These are phyloP conservation scores for Ophidiomyces ophidiicola DNA, from an alignment of 2,329 filamentous ascomycete genomes.

Conservation along the genomic window DNA sequence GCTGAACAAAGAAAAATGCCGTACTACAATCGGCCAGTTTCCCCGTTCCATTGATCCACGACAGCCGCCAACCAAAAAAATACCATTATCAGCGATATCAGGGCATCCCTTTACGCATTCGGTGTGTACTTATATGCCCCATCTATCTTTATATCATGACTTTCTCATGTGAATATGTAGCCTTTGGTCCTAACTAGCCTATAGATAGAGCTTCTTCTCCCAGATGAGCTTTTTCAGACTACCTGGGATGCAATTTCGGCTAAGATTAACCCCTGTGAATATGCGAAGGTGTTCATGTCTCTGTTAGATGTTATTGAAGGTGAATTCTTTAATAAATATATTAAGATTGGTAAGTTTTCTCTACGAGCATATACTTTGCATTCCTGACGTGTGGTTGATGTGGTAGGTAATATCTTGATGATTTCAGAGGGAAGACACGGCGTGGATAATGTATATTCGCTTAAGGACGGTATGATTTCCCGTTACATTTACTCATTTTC, in stretches of 20 bases:
- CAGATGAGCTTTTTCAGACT: constrained; percentile 47
- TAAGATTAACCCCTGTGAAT: constrained; percentile 36
- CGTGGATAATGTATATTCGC: constrained; percentile 58
- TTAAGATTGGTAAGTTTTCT: constrained; percentile 55
- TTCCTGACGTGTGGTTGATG: constrained; percentile 10
- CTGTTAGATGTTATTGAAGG: constrained; percentile 59
- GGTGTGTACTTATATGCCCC: constrained; percentile 30
- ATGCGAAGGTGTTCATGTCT: constrained; percentile 59
- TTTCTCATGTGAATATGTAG: not conserved
- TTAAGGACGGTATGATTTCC: constrained; percentile 58
- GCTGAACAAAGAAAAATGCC: constrained; percentile 49
- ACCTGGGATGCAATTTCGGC: constrained; percentile 43
- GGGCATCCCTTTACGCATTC: constrained; percentile 57
- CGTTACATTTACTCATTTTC: not conserved
- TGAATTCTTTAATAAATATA: constrained; percentile 70
- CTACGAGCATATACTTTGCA: not conserved
- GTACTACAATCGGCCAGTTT: constrained; percentile 57
- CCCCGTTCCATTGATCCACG: constrained; percentile 55
- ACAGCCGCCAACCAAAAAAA: constrained; percentile 58
- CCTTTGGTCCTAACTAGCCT: not conserved
- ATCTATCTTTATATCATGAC: not conserved
- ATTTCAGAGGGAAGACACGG: constrained; percentile 63
- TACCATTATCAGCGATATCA: constrained; percentile 61
- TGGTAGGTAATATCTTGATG: constrained; percentile 63
- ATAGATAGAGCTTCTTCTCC: constrained; percentile 56